Base-by-base conservation (phyloP, 2,329 filamentous ascomycete species). In the Dothiorella sarmentorum region DNA sequence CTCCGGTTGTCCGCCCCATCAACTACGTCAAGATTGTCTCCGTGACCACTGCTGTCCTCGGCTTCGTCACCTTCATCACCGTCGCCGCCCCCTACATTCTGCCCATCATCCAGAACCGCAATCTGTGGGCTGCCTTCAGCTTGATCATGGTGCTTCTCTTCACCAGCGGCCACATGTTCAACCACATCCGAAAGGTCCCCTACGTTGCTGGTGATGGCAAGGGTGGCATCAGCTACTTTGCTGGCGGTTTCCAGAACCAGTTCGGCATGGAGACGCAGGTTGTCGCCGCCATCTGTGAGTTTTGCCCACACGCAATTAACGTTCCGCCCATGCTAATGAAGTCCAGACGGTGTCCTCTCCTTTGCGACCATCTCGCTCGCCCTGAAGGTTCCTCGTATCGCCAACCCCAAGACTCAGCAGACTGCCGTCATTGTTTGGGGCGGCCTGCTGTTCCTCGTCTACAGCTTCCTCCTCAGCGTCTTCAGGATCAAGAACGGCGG, bases 131-230 rank as follows among this genome's bases (percentile, higher is more conserved):
- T 22, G 90, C 89, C 20, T 75, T 95, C 68, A 96, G 89, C 74
- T 79, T 99, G 65, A 91, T 97, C 68, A 81, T 86, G 13, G 92
- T 99, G 63, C 83, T 99, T 40, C 80, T 97, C 60, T 99, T 97
- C 77, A 97, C 89, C 45, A 94, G 89, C 67, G 95, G 94, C 37
- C 92, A 97, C 76, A 99, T 99, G 95, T 99, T 95, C 82, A 99
- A 97, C 75, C 92, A 97, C 71, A 99, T 99, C 70, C 85, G 95
- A 66, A 93, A 94, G 73, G 90, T 95, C 2, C 94, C 94, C 2
- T 99, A 99, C 67, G 91, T 97, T 29, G 82, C 86, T 40, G 89
- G 88, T 40, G 86, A 97, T 71, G 90, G 91, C 35, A 85, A 83
- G 57, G 94, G 94, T 17, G 91, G 91, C 4, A 84, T 99, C 62